Conservation (phyloP, 768 basidiomycete species). For the Rhodotorula diobovata region DNA sequence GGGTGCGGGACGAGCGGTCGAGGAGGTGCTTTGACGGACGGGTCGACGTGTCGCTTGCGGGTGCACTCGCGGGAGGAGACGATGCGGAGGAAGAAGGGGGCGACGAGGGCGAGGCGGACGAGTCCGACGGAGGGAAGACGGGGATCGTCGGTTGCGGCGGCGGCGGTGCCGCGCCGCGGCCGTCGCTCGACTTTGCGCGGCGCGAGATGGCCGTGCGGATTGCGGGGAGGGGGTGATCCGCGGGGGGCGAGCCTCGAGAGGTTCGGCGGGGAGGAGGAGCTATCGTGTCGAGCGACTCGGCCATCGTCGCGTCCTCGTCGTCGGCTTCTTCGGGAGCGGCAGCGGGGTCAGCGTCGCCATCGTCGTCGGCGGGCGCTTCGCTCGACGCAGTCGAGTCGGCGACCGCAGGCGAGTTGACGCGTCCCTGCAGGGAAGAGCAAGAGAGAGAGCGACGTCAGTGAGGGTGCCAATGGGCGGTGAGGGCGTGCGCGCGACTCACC, state of each 20-base stretch:
- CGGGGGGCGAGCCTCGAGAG: neutral
- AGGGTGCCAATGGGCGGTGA: neutral
- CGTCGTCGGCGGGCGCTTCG: neutral
- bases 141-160: neutral
- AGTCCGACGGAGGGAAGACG: neutral
- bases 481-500: neutral
- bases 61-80: neutral
- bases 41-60: neutral
- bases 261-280: neutral
- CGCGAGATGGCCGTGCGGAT: neutral
- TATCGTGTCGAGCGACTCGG: neutral
- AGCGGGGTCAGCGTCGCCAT: neutral
- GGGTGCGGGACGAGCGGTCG: slow-evolving; percentile 5
- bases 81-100: neutral
- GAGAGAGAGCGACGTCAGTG: neutral
- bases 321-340: neutral
- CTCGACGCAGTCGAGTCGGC: neutral
- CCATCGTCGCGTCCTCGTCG: neutral
- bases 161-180: neutral
- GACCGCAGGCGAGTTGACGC: neutral
- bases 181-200: no score
- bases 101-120: neutral
- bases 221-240: slow-evolving; percentile 7
- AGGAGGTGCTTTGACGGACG: slow-evolving; percentile 1
- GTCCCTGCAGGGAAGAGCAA: neutral